Conservation (phyloP, 2,329 filamentous ascomycete species). For the Fusarium sarcochroum region DNA sequence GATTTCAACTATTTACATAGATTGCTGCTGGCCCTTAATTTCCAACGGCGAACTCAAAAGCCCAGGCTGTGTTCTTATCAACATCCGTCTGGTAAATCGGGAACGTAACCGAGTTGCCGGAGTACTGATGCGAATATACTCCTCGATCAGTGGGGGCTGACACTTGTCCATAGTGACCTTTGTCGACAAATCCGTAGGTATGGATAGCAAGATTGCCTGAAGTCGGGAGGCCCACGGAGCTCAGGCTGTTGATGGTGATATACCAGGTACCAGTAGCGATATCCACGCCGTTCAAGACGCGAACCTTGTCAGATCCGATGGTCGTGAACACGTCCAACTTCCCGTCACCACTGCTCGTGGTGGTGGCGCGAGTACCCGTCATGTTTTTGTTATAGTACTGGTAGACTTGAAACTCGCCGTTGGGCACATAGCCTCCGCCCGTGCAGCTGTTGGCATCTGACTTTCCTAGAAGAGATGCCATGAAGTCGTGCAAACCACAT, state of each 20-base stretch:
- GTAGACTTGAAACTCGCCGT: conserved; percentile 9
- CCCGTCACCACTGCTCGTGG: not conserved
- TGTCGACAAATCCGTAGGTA: conserved; percentile 1
- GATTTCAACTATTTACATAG: not conserved
- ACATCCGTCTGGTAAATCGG: not conserved
- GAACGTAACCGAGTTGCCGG: not conserved
- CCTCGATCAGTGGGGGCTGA: not conserved
- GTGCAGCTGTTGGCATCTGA: conserved; percentile 4
- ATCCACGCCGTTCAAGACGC: not conserved
- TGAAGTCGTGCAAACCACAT: conserved; percentile 1
- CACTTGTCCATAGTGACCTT: conserved; percentile 2
- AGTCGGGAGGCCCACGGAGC: not conserved
- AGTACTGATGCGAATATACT: not conserved
- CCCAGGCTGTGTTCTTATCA: conserved; percentile 5
- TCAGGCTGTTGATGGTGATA: conserved; percentile 1
- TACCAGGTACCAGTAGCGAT: not conserved
- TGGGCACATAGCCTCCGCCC: conserved; percentile 2
- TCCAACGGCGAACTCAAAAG: not conserved
- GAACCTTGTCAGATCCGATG: not conserved
- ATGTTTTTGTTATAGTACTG: conserved; percentile 9
- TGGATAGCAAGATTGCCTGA: conserved; percentile 5
- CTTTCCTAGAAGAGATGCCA: conserved; percentile 10
- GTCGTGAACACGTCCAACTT: not conserved
- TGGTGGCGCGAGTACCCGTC: conserved; percentile 2
- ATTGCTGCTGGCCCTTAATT: not conserved